Evolutionary conservation across 2,329 filamentous ascomycete species (phyloP), one percentile per base, ranked within the genome.

Genomic region (Stagonosporopsis cucurbitacearum): DNA sequence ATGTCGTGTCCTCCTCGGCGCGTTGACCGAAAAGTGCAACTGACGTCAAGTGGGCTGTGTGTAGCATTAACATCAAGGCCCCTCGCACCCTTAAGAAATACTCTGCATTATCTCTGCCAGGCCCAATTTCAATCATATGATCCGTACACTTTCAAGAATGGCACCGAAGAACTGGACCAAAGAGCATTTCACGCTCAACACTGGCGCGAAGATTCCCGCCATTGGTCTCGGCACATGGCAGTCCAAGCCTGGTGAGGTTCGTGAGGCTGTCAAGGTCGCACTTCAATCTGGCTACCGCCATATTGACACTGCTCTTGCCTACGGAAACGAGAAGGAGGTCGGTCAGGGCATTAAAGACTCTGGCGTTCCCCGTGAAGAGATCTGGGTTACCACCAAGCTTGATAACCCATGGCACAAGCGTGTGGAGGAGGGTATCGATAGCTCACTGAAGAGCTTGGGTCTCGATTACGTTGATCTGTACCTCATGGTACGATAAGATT

Each of bases 301-400:
- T 77, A 88, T 92, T 72, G 88, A 90, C 77, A 91, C 88, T 39
- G 89, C 90, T 44, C 82, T 88, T 59, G 89, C 87, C 46, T 95
- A 95, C 75, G 87, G 86, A 73, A 95, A 94, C 77, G 90, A 93
- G 75, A 76, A 82, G 60, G 89, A 92, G 71, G 84, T 92, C 22
- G 90, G 89, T 56, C 78, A 80, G 28, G 89, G 88, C 45, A 91
- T 92, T 79, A 86, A 87, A 73, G 82, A 85, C 45, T 83, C 83
- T 23, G 84, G 84, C 46, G 77, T 91, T 2, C 84, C 88, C 4
- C 84, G 89, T 32, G 82, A 86, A 63, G 79, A 87, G 74, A 86
- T 92, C 67, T 92, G 84, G 80, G 80, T 93, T 58, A 94, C 91
- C 48, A 92, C 90, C 66, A 96, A 95, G 83, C 85, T 94, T 50